Evolutionary conservation across 371 early-diverging fungal genomes (phyloP).

Genomic region (Mucor velutinosus): DNA sequence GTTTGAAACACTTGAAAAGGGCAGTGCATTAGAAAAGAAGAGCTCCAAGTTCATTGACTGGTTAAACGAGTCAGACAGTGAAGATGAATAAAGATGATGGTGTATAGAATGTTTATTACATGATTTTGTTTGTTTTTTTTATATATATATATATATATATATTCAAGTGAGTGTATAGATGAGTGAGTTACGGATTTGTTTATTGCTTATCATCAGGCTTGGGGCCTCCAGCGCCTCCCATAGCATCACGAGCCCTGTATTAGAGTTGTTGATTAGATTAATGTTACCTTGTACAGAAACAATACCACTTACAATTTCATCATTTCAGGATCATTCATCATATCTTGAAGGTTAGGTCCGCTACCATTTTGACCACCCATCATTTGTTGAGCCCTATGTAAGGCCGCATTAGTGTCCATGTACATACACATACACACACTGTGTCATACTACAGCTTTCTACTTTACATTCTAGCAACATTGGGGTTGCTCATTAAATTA

Average conservation of each 20-base stretch:
- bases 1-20: conserved; percentile 56
- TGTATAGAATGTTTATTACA: background rate
- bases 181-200: background rate
- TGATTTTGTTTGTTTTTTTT: background rate
- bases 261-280: background rate
- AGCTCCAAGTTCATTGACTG: conserved; percentile 68
- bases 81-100: conserved; percentile 16
- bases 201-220: conserved; percentile 18
- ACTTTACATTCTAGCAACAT: conserved; percentile 75
- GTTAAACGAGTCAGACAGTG: conserved; percentile 73
- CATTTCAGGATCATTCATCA: conserved; percentile 82
- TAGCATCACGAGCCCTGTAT: conserved; percentile 71
- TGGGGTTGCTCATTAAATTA: conserved; percentile 88
- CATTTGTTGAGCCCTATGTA: conserved; percentile 72
- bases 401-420: background rate
- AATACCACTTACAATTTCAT: conserved; percentile 63
- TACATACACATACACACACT: background rate
- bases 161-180: background rate
- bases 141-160: background rate
- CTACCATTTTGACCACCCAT: conserved; percentile 62
- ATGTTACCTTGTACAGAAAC: background rate
- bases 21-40: conserved; percentile 58
- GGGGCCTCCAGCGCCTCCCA: conserved; percentile 47
- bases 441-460: background rate
- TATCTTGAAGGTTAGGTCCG: conserved; percentile 62